These are phyloP conservation scores for Sicyos baderoa DNA, from an alignment of 306 rosid species.

Conservation along the genomic window DNA sequence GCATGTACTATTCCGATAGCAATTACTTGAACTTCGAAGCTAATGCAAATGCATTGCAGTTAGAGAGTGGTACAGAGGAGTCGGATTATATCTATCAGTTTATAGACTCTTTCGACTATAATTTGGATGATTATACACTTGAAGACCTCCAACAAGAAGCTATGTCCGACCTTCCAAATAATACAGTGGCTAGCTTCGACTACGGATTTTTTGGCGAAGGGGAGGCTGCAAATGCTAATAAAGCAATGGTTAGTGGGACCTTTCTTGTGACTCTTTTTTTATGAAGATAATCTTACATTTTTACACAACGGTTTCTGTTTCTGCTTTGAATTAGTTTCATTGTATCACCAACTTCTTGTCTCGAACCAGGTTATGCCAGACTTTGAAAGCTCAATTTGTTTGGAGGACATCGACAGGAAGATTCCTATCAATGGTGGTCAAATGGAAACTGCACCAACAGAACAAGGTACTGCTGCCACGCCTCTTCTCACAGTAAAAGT, in stretches of 20 bases:
- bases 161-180: conserved; percentile 15
- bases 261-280: not conserved
- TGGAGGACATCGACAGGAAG: conserved; percentile 27
- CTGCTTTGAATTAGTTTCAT: conserved; percentile 16
- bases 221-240: conserved; percentile 26
- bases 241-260: conserved; percentile 41
- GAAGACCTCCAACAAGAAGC: conserved; percentile 25
- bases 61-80: conserved; percentile 43
- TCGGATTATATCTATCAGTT: conserved; percentile 32
- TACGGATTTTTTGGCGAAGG: conserved; percentile 24
- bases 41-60: conserved; percentile 25
- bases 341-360: conserved; percentile 10
- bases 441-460: conserved; percentile 21
- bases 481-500: conserved; percentile 7
- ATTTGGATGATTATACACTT: conserved; percentile 29
- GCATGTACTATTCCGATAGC: conserved; percentile 23
- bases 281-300: not conserved
- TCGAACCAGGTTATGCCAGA: conserved; percentile 26
- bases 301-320: not conserved
- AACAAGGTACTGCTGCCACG: conserved; percentile 21
- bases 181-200: conserved; percentile 18
- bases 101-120: conserved; percentile 28
- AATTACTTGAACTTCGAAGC: conserved; percentile 26
- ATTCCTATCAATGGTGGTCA: conserved; percentile 20
- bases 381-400: conserved; percentile 22